Evolutionary conservation across 768 basidiomycete genomes (phyloP).

Genomic region (Collybia sp.): DNA sequence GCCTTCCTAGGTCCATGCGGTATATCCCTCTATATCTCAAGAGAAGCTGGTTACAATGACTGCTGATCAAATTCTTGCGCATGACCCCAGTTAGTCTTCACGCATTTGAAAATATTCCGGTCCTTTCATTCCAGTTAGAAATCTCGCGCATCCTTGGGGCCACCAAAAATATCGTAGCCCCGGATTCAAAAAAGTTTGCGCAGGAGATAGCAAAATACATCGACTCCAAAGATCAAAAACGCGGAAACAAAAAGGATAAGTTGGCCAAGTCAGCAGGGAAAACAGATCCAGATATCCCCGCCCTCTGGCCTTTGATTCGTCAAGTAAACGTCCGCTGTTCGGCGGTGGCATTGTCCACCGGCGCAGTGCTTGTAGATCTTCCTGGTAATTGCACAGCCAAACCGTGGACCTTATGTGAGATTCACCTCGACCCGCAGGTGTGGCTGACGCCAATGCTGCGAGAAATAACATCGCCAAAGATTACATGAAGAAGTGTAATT

Average conservation of each 20-base stretch:
- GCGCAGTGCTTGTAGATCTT: constrained; percentile 61
- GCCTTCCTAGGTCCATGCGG: constrained; percentile 47
- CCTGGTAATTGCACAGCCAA: constrained; percentile 34
- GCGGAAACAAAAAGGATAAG: constrained; percentile 38
- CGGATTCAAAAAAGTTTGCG: constrained; percentile 46
- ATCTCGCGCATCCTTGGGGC: constrained; percentile 45
- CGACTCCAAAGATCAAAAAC: constrained; percentile 59
- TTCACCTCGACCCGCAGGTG: constrained; percentile 27
- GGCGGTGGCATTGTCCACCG: constrained; percentile 46
- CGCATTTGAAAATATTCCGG: background rate
- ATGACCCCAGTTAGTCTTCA: constrained; percentile 35
- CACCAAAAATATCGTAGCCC: constrained; percentile 46
- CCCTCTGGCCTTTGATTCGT: constrained; percentile 60
- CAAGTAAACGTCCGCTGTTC: constrained; percentile 57
- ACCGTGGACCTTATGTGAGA: background rate
- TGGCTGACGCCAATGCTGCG: constrained; percentile 63
- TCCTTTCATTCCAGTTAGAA: constrained; percentile 20
- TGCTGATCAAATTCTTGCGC: constrained; percentile 43
- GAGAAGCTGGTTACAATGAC: constrained; percentile 46
- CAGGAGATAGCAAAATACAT: constrained; percentile 59
- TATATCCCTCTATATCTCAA: constrained; percentile 48
- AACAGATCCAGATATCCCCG: constrained; percentile 28
- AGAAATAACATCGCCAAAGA: constrained; percentile 58
- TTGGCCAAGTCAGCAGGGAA: constrained; percentile 29
- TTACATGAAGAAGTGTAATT: constrained; percentile 63